Percentiles rank a stretch among this genome's conserved stretches.
Conservation (phyloP, 164 flowering plant genomes). For the Stephania cephalantha region DNA sequence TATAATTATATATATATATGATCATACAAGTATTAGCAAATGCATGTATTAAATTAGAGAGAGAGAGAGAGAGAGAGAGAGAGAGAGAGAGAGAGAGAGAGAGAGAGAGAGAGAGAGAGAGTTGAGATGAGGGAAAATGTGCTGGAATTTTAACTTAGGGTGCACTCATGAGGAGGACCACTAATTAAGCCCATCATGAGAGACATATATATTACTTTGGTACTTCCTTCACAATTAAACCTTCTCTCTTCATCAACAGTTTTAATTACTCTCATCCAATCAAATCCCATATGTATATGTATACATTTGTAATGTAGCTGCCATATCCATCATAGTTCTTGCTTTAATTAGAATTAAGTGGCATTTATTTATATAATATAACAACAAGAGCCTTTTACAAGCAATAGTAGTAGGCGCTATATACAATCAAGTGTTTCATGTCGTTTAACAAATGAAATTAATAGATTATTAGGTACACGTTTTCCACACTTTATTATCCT, state of each 20-base stretch:
- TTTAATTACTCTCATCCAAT: constrained; percentile 9
- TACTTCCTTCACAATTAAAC: constrained; percentile 17
- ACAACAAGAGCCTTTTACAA: constrained; percentile 18
- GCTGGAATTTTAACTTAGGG: constrained; percentile 28
- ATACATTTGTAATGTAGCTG: background rate
- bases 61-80: constrained; percentile 6
- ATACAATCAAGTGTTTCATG: background rate
- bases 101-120: background rate
- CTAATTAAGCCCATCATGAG: constrained; percentile 20
- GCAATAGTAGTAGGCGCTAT: constrained; percentile 15
- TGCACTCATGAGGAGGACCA: constrained; percentile 30
- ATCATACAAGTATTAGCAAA: background rate
- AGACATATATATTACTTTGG: constrained; percentile 13
- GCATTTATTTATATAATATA: background rate
- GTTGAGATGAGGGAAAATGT: constrained; percentile 18
- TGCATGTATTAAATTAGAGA: background rate
- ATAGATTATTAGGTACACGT: background rate
- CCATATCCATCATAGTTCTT: background rate
- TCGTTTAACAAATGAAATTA: background rate
- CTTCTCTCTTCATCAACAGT: constrained; percentile 7
- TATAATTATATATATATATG: background rate
- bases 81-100: too few species aligned
- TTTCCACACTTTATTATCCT: background rate
- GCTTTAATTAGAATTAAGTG: background rate
- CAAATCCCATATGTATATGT: constrained; percentile 6